Evolutionary conservation across 768 basidiomycete genomes (phyloP).

Genomic region (Leccinum longicurvipes): DNA sequence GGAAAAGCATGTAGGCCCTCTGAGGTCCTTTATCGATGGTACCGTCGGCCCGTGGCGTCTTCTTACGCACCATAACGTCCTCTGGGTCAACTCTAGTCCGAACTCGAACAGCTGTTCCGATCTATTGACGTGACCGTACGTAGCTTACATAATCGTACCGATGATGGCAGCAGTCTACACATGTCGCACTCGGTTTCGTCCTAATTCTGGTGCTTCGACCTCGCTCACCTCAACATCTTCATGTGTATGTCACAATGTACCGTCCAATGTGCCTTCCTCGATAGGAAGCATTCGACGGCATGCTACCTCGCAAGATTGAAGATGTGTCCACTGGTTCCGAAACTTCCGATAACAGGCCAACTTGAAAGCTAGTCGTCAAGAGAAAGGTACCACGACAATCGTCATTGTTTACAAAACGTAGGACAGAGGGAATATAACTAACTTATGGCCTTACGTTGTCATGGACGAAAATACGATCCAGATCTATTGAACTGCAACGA

Average conservation of each 20-base stretch:
- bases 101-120: slow-evolving; percentile 42
- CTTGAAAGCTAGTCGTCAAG: slow-evolving; percentile 82
- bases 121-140: no score
- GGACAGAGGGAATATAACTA: background rate
- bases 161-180: no score
- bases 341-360: slow-evolving; percentile 86
- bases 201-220: no score
- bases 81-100: slow-evolving; percentile 89
- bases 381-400: slow-evolving; percentile 82
- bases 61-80: slow-evolving; percentile 3
- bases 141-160: no score
- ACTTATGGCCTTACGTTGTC: background rate
- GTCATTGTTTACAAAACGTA: slow-evolving; percentile 43
- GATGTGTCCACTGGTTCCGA: slow-evolving; percentile 88
- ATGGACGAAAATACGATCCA: background rate
- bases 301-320: slow-evolving; percentile 95
- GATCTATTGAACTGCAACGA: background rate
- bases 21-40: slow-evolving; percentile 92
- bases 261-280: slow-evolving; percentile 90
- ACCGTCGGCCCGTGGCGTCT: slow-evolving; percentile 8
- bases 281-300: slow-evolving; percentile 91
- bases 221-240: no score
- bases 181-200: slow-evolving; percentile 51
- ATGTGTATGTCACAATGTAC: slow-evolving; percentile 68
- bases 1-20: slow-evolving; percentile 82